Evolutionary conservation across 2,329 filamentous ascomycete species (phyloP).

Genomic region (Annulohypoxylon truncatum): DNA sequence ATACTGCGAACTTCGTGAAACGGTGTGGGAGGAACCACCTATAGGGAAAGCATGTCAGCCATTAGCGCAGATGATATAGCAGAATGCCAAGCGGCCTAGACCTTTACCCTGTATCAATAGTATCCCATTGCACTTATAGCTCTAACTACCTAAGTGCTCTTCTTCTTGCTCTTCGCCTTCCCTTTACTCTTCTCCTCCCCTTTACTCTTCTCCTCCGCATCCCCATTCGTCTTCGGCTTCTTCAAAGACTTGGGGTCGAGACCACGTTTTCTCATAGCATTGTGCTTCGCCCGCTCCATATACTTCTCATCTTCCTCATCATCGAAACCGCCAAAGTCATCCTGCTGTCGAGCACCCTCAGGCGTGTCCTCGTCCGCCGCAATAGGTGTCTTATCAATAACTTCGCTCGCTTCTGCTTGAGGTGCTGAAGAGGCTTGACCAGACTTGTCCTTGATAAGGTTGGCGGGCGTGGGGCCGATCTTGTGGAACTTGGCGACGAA

Average conservation of each 20-base stretch:
- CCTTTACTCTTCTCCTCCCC: conserved; percentile 43
- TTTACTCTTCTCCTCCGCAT: conserved; percentile 54
- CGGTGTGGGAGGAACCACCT: not conserved
- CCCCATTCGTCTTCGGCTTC: conserved; percentile 57
- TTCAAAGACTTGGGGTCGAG: conserved; percentile 74
- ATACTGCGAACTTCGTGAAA: not conserved
- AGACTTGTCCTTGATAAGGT: conserved; percentile 57
- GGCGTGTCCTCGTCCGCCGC: conserved; percentile 58
- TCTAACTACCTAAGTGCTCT: conserved; percentile 32
- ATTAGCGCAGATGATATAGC: not conserved
- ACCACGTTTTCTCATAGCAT: conserved; percentile 78
- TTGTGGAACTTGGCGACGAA: conserved; percentile 99
- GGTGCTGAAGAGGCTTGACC: conserved; percentile 40
- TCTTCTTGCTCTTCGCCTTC: conserved; percentile 44
- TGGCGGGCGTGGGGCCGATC: conserved; percentile 78
- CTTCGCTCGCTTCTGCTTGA: conserved; percentile 54
- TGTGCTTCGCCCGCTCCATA: conserved; percentile 79
- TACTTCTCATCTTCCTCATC: conserved; percentile 78
- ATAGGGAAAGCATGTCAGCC: not conserved
- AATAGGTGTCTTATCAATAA: conserved; percentile 78
- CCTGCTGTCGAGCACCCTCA: conserved; percentile 44
- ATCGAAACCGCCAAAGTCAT: conserved; percentile 78
- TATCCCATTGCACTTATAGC: conserved; percentile 19
- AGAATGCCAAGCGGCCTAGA: not conserved
- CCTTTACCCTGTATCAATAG: conserved; percentile 2